A percentile compares a stretch with the other conserved stretches of the same genome.
Evolutionary conservation across 495 filamentous ascomycete genomes (phyloP).

Genomic region (Lophium mytilinum): DNA sequence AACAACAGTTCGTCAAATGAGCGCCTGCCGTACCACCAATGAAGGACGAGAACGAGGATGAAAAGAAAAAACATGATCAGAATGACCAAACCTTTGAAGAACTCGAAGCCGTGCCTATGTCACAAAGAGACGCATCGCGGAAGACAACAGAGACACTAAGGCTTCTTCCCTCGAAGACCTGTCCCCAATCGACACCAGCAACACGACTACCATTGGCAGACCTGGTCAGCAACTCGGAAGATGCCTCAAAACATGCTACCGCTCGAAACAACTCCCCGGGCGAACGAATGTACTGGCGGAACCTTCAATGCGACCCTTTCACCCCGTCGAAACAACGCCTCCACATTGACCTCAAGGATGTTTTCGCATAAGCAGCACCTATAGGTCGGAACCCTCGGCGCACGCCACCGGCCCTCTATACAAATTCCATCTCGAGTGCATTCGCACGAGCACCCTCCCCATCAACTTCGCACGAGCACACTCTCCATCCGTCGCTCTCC

Average conservation of each 20-base stretch:
- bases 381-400: too few species aligned
- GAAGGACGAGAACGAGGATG: constrained; percentile 1
- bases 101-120: constrained; percentile 6
- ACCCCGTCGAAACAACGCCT: too few species aligned
- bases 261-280: constrained; percentile 52
- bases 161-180: constrained; percentile 7
- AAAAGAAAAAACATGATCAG: constrained; percentile 31
- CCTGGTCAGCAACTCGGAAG: constrained; percentile 60
- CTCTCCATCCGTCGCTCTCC: too few species aligned
- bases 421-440: too few species aligned
- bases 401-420: too few species aligned
- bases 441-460: too few species aligned
- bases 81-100: background rate
- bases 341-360: too few species aligned
- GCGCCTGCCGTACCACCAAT: constrained; percentile 20
- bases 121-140: background rate
- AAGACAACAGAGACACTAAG: constrained; percentile 31
- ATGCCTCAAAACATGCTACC: constrained; percentile 43
- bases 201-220: constrained; percentile 69
- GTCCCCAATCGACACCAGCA: constrained; percentile 58
- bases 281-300: constrained; percentile 67
- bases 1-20: constrained; percentile 45
- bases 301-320: too few species aligned
- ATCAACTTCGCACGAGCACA: too few species aligned
- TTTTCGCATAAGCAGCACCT: too few species aligned